Evolutionary conservation across 345 rosid genomes (phyloP).

Genomic region (Hibiscus mutabilis): DNA sequence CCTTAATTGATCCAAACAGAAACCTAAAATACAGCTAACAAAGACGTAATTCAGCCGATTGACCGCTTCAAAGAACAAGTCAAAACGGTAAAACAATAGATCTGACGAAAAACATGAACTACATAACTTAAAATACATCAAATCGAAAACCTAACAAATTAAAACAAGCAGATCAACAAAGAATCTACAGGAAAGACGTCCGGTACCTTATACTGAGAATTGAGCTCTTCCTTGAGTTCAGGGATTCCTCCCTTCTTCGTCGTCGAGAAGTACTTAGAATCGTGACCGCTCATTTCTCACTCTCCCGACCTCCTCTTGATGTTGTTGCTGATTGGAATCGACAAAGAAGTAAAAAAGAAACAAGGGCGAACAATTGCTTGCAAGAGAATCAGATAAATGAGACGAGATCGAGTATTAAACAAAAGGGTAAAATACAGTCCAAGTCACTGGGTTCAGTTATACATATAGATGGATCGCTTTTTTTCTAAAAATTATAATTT

Average conservation of each 20-base stretch:
- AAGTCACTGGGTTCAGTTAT: no score
- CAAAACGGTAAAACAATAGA: slow-evolving; percentile 29
- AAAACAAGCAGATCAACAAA: slow-evolving; percentile 27
- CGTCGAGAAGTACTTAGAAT: slow-evolving; percentile 94
- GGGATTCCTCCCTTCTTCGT: slow-evolving; percentile 99
- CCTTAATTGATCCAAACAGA: neutral
- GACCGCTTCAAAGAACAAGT: slow-evolving; percentile 7
- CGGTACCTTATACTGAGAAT: slow-evolving; percentile 94
- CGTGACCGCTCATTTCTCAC: slow-evolving; percentile 87
- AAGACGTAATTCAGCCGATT: slow-evolving; percentile 3
- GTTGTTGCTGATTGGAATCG: slow-evolving; percentile 7
- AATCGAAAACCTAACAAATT: slow-evolving; percentile 13
- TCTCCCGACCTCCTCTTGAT: slow-evolving; percentile 3
- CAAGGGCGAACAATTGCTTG: neutral
- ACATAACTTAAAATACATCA: neutral
- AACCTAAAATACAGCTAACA: neutral
- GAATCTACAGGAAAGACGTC: neutral
- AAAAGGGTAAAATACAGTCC: neutral
- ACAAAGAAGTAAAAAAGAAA: slow-evolving; percentile 1
- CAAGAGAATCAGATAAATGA: neutral
- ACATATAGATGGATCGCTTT: no score
- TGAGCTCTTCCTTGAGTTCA: slow-evolving; percentile 98
- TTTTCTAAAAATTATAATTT: no score
- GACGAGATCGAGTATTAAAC: slow-evolving; percentile 1
- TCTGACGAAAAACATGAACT: slow-evolving; percentile 24